Percentiles rank a stretch among this genome's conserved stretches.
These are phyloP conservation scores for Aspergillus pseudoviridinutans DNA, from an alignment of 2,329 filamentous ascomycete genomes.

Conservation along the genomic window DNA sequence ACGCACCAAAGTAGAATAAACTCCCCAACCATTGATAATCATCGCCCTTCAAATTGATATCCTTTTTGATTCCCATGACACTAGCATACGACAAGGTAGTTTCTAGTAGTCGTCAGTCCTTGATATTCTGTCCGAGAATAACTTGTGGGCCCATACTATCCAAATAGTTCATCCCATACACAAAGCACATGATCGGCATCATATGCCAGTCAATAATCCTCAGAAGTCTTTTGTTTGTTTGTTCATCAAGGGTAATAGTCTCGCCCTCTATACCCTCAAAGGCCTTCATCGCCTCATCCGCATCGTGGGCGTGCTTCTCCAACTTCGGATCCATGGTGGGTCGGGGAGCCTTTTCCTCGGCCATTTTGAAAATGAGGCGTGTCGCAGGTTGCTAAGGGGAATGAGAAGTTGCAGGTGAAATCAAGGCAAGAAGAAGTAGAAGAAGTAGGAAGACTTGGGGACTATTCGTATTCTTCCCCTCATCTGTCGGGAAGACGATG, in stretches of 20 bases:
- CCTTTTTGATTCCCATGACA: slow-evolving; percentile 50
- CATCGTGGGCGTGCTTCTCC: slow-evolving; percentile 54
- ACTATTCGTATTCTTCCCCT: not conserved
- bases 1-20: slow-evolving; percentile 49
- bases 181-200: slow-evolving; percentile 56
- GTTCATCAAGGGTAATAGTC: slow-evolving; percentile 51
- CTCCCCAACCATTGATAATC: slow-evolving; percentile 52
- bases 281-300: slow-evolving; percentile 58
- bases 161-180: slow-evolving; percentile 58
- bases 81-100: slow-evolving; percentile 51
- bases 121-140: not conserved
- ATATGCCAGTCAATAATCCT: slow-evolving; percentile 59
- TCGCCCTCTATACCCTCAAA: slow-evolving; percentile 49
- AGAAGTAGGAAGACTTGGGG: not conserved
- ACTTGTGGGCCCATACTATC: slow-evolving; percentile 36
- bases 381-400: not conserved
- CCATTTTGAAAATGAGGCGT: slow-evolving; percentile 2
- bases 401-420: not conserved
- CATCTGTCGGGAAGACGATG: not conserved
- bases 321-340: slow-evolving; percentile 31
- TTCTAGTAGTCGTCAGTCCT: slow-evolving; percentile 23
- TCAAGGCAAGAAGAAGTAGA: not conserved
- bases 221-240: slow-evolving; percentile 57
- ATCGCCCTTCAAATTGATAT: slow-evolving; percentile 42
- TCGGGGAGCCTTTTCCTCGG: slow-evolving; percentile 38